Evolutionary conservation across 805 yeast genomes (phyloP), one percentile per base, ranked within the genome.

Genomic region (Candida montana): DNA sequence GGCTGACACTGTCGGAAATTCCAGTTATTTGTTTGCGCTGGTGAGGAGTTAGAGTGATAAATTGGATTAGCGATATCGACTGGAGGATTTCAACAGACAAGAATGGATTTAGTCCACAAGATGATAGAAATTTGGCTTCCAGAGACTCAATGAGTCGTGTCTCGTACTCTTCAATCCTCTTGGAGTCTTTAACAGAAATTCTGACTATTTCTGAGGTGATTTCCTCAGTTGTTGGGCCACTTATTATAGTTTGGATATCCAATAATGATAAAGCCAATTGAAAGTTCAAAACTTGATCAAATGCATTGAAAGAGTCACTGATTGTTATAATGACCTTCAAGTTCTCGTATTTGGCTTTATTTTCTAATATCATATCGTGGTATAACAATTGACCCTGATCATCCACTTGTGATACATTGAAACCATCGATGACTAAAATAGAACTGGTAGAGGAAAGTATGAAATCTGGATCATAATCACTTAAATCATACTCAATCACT

Each of bases 31-130:
- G 13, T 43, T 45, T 15, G 44, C 44, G 1, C 42, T 35, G 3
- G 24, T 23, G 5, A 5, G 19, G 10, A 8, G 33, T 28, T 44
- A 46, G 39, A 1, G 20, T 13, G 7, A 46, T 31, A 19, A 50
- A 42, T 2, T 47, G 44, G 4, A 27, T n/a, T 4, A 51, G 2
- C 2, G 42, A n/a, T 16, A 37, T 31, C 10, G 21, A 8, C 7
- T 41, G 15, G 7, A 51, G 17, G 2, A 49, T 42, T 17, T 35
- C 33, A 15, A 43, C 19, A 1, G 51, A 33, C 2, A 42, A 31
- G 20, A 51, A 44, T 1, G 50, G 45, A 33, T 49, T 50, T 15
- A 50, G 16, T 5, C 56, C 57, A 38, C 54, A 47, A 12, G 26
- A 26, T 3, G 42, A 23, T 3, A 53, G 33, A 19, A 46, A 49